These are phyloP conservation scores for Brassica balearica DNA, from an alignment of 441 rosid species.

Conservation along the genomic window DNA sequence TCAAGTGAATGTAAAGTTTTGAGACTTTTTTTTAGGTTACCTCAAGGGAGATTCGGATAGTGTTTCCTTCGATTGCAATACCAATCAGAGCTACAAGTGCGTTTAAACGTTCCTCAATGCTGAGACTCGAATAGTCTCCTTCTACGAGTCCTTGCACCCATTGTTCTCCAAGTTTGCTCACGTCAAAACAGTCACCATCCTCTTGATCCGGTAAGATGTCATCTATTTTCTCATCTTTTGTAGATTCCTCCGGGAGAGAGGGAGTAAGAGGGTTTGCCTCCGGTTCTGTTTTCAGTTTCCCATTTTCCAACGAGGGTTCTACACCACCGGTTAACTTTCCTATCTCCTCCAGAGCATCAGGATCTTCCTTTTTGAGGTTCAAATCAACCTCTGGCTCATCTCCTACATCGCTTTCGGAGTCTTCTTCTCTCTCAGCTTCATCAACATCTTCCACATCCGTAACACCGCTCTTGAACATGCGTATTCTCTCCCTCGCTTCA, in stretches of 20 bases:
- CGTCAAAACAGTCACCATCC: conserved; percentile 58
- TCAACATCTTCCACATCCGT: conserved; percentile 80
- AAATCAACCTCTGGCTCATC: conserved; percentile 73
- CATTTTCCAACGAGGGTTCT: conserved; percentile 49
- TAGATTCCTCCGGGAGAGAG: conserved; percentile 42
- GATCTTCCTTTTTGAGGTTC: conserved; percentile 51
- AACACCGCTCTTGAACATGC: conserved; percentile 63
- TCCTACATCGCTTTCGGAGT: conserved; percentile 73
- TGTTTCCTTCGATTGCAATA: conserved; percentile 79
- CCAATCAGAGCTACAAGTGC: conserved; percentile 81
- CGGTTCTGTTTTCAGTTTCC: conserved; percentile 49
- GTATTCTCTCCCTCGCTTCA: conserved; percentile 77
- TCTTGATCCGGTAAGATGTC: conserved; percentile 25
- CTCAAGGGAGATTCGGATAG: conserved; percentile 73
- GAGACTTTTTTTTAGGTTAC: conserved; percentile 35
- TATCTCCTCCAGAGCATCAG: conserved; percentile 47
- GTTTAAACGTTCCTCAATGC: conserved; percentile 79
- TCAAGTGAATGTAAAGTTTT: conserved; percentile 15
- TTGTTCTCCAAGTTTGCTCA: conserved; percentile 67
- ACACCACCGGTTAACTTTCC: conserved; percentile 33
- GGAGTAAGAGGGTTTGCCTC: conserved; percentile 42
- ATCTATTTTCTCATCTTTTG: conserved; percentile 37
- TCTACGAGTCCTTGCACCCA: conserved; percentile 92
- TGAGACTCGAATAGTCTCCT: conserved; percentile 77
- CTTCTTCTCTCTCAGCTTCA: conserved; percentile 87